Conservation (phyloP, 306 rosid genomes). For the Quercus rubra region DNA sequence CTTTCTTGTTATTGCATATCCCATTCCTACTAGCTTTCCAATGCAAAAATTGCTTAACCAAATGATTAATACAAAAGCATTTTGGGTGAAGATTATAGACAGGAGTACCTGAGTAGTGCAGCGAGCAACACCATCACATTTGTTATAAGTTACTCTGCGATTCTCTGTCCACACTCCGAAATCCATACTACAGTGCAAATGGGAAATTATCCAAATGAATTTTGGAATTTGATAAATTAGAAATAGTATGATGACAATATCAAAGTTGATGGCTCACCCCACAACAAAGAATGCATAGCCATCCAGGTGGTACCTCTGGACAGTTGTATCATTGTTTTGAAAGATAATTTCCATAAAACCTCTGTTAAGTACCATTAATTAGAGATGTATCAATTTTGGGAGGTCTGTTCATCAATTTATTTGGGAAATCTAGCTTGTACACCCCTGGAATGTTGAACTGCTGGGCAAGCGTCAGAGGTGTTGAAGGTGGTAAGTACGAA, state of each 20-base stretch:
- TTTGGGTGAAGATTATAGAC: background rate
- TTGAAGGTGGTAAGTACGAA: constrained; percentile 77
- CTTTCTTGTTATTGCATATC: background rate
- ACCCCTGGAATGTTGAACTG: constrained; percentile 71
- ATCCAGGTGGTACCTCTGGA: constrained; percentile 82
- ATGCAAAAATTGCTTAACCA: background rate
- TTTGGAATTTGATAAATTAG: constrained; percentile 3
- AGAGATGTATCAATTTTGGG: constrained; percentile 70
- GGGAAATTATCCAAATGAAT: constrained; percentile 11
- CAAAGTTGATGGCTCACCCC: constrained; percentile 57
- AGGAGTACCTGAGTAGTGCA: constrained; percentile 67
- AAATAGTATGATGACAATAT: background rate
- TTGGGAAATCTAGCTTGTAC: constrained; percentile 82
- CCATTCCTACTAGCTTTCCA: background rate
- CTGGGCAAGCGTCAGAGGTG: constrained; percentile 69
- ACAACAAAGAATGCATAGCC: constrained; percentile 84
- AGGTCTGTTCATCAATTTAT: constrained; percentile 63
- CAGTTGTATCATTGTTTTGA: constrained; percentile 76
- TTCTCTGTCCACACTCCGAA: constrained; percentile 82
- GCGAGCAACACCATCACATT: constrained; percentile 86
- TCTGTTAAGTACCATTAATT: constrained; percentile 61
- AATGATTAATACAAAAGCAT: constrained; percentile 11
- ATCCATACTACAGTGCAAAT: constrained; percentile 71
- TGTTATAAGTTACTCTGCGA: constrained; percentile 78
- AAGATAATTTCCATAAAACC: constrained; percentile 87